phyloP scores from a whole-genome alignment of 1,139 yeast genomes.

The Hyphopichia wangnamkhiaoensis region DNA sequence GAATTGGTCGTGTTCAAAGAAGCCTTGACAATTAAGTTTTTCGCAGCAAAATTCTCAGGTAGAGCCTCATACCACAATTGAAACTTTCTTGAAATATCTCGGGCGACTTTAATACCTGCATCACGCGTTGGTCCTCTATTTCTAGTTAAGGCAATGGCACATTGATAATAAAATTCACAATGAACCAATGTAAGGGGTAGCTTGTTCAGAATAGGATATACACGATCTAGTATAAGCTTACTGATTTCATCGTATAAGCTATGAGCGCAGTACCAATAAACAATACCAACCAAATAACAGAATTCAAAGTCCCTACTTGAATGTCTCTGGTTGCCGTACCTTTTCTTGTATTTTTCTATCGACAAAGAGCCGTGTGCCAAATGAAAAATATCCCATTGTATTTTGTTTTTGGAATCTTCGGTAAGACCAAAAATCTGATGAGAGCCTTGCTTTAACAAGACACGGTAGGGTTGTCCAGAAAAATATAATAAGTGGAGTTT shows the following conservation, averaged over 20 bases:
- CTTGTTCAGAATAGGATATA: conserved; percentile 16
- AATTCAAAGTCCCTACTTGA: conserved; percentile 6
- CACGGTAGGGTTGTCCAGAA: conserved; percentile 17
- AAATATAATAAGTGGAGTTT: conserved; percentile 18
- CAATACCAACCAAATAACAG: conserved; percentile 8
- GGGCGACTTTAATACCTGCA: conserved; percentile 11
- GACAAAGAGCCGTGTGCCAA: conserved; percentile 19
- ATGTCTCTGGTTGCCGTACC: background rate
- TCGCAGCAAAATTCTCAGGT: conserved; percentile 38
- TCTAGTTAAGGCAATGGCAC: conserved; percentile 17
- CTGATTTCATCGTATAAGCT: conserved; percentile 24
- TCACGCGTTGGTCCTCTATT: conserved; percentile 4
- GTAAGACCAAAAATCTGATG: background rate
- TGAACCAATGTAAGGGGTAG: conserved; percentile 27
- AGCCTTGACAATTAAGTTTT: conserved; percentile 36
- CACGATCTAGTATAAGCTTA: conserved; percentile 16
- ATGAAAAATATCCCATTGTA: conserved; percentile 12
- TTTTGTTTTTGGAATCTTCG: background rate
- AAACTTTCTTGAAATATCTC: conserved; percentile 20
- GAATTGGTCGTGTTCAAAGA: conserved; percentile 20
- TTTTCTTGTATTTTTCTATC: conserved; percentile 14
- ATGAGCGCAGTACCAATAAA: conserved; percentile 14
- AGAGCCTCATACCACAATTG: conserved; percentile 35
- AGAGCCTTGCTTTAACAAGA: conserved; percentile 5
- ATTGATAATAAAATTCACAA: conserved; percentile 21